Conservation (phyloP, 2,329 filamentous ascomycete species). For the Hymenoscyphus linearis region DNA sequence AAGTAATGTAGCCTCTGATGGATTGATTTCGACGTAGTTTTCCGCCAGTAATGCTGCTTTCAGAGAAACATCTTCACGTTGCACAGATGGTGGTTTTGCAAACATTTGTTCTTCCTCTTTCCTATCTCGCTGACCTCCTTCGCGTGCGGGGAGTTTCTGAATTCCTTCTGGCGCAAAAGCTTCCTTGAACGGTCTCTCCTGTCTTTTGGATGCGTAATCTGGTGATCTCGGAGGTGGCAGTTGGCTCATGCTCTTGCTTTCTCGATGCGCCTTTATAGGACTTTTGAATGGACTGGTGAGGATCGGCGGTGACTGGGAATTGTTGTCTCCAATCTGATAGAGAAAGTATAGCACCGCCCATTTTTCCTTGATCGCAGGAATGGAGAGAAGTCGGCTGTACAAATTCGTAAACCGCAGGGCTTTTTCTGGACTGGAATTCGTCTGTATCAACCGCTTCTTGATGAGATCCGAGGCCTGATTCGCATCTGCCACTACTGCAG, state of each 20-base stretch:
- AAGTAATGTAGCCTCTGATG: conserved; percentile 61
- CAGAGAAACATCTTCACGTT: conserved; percentile 26
- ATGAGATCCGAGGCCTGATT: conserved; percentile 93
- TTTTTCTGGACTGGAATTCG: conserved; percentile 66
- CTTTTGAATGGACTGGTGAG: conserved; percentile 32
- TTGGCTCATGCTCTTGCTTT: conserved; percentile 18
- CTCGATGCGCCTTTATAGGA: conserved; percentile 22
- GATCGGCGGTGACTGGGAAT: conserved; percentile 17
- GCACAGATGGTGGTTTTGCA: conserved; percentile 22
- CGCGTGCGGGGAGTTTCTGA: conserved; percentile 28
- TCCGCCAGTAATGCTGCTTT: conserved; percentile 54
- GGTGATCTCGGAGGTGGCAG: conserved; percentile 26
- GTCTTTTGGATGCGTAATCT: conserved; percentile 35
- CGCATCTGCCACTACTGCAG: conserved; percentile 46
- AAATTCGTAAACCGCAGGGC: conserved; percentile 84
- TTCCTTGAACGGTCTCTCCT: conserved; percentile 35
- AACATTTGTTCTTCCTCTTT: conserved; percentile 29
- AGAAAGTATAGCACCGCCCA: conserved; percentile 94
- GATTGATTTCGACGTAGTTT: conserved; percentile 52
- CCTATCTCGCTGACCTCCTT: conserved; percentile 30
- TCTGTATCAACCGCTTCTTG: conserved; percentile 77
- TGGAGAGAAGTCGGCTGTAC: conserved; percentile 81
- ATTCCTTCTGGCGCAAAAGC: conserved; percentile 51
- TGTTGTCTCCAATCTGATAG: conserved; percentile 70
- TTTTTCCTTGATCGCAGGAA: conserved; percentile 90